Evolutionary conservation across 345 rosid species (phyloP).

Genomic region (Eucalyptus coolabah): DNA sequence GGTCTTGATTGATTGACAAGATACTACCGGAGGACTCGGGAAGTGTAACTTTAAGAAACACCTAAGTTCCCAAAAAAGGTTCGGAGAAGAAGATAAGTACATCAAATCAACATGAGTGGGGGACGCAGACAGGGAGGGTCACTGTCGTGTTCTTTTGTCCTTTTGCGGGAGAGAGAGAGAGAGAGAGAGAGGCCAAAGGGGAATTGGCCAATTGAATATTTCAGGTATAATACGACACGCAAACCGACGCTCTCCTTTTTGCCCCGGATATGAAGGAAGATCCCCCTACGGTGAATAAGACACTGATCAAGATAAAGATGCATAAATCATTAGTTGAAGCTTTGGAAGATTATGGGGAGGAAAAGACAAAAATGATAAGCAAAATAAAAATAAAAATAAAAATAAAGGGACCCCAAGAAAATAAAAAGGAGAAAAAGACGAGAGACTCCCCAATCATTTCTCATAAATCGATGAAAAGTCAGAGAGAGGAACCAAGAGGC

Average conservation of each 20-base stretch:
- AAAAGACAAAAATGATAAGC: not conserved
- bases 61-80: not conserved
- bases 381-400: not conserved
- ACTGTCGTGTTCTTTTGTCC: not conserved
- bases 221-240: constrained; percentile 9
- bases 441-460: not conserved
- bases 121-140: not conserved
- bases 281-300: not conserved
- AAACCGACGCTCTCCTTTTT: constrained; percentile 4
- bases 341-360: not conserved
- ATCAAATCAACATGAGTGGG: not conserved
- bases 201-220: constrained; percentile 1
- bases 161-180: not conserved
- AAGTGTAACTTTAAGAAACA: not conserved
- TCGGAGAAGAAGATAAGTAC: not conserved
- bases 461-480: not conserved
- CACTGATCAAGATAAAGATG: not conserved
- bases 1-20: not conserved
- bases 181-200: not conserved
- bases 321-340: not conserved
- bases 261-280: constrained; percentile 13
- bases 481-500: not conserved
- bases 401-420: not conserved
- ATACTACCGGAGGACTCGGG: not conserved
- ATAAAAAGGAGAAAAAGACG: not conserved